Conservation (phyloP, 2,329 filamentous ascomycete species). For the Sporothrix schenckii region DNA sequence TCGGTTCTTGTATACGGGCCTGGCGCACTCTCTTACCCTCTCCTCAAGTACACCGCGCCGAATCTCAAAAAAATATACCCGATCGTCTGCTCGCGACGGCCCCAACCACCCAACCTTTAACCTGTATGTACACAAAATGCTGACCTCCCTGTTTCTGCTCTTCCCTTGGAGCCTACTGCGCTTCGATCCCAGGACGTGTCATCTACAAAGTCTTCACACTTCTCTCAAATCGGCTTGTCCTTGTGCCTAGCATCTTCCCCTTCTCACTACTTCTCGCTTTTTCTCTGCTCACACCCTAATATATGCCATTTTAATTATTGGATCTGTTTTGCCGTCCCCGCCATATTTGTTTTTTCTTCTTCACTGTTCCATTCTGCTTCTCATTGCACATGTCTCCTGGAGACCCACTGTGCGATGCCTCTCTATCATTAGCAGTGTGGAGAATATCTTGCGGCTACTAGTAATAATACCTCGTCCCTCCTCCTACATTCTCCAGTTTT, state of each 20-base stretch:
- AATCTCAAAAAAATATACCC: not conserved
- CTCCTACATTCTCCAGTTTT: conserved; percentile 8
- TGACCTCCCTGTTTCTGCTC: not conserved
- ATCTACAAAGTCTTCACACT: not conserved
- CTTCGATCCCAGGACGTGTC: not conserved
- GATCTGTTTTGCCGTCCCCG: conserved; percentile 20
- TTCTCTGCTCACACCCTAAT: conserved; percentile 13
- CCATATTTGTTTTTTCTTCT: conserved; percentile 7
- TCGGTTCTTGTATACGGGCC: not conserved
- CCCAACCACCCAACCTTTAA: conserved; percentile 3
- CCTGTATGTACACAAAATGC: conserved; percentile 1
- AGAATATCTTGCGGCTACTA: conserved; percentile 23
- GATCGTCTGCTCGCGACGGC: conserved; percentile 2
- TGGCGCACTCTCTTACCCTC: not conserved
- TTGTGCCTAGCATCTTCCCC: not conserved
- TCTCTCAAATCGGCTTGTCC: not conserved
- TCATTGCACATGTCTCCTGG: conserved; percentile 20
- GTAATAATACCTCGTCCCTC: conserved; percentile 17
- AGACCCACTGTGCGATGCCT: conserved; percentile 22
- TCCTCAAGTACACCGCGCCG: not conserved
- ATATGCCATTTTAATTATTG: conserved; percentile 16
- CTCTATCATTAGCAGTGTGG: conserved; percentile 22
- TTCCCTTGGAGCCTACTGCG: no score
- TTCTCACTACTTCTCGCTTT: not conserved
- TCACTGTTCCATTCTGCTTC: conserved; percentile 27